phyloP scores from a whole-genome alignment of 495 filamentous ascomycete species.

The Bacidia rubella region DNA sequence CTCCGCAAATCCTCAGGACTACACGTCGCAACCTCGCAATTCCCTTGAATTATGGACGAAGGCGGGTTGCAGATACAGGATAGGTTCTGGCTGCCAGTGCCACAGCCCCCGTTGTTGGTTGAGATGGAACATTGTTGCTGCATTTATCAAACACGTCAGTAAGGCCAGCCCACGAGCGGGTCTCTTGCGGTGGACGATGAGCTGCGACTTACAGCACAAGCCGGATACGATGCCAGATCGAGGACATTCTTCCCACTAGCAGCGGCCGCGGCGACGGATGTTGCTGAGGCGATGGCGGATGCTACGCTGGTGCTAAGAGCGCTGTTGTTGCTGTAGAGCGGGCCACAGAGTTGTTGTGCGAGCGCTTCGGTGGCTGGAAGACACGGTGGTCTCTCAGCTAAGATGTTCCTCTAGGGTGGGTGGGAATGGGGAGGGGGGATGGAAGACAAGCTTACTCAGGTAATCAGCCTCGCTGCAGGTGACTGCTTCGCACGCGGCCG shows the following conservation, averaged over 20 bases:
- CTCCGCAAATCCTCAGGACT: too few species aligned
- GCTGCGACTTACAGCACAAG: conserved; percentile 9
- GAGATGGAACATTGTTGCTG: too few species aligned
- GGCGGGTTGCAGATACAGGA: too few species aligned
- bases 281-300: conserved; percentile 11
- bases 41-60: too few species aligned
- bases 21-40: too few species aligned
- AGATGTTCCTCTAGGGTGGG: not conserved
- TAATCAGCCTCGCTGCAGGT: not conserved
- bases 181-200: too few species aligned
- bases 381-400: not conserved
- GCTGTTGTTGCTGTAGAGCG: conserved; percentile 4
- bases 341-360: conserved; percentile 5
- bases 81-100: too few species aligned
- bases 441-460: not conserved
- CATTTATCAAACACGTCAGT: too few species aligned
- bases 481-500: conserved; percentile 8
- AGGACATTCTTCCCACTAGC: conserved; percentile 5
- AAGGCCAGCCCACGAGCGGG: too few species aligned
- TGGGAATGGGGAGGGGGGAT: not conserved
- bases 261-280: conserved; percentile 3
- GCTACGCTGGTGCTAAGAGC: conserved; percentile 6
- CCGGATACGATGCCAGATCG: conserved; percentile 1
- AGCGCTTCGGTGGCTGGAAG: conserved; percentile 1
- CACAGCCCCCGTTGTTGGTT: too few species aligned